Evolutionary conservation across 2,329 filamentous ascomycete genomes (phyloP).

Genomic region (Cercospora sesami): DNA sequence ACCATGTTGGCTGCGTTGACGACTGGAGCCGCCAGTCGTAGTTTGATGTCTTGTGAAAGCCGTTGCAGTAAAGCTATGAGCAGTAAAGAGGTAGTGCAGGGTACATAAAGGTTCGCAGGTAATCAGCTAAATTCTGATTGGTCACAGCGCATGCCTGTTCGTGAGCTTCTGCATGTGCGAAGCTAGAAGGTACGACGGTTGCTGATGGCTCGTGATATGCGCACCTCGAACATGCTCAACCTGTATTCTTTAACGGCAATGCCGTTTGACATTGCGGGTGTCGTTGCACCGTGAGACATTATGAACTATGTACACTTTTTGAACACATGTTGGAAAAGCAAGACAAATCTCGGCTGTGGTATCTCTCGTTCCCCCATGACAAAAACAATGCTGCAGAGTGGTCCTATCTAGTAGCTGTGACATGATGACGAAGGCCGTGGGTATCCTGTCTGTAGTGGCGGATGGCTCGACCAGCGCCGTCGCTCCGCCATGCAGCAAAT

Average conservation of each 20-base stretch:
- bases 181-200: neutral
- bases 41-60: neutral
- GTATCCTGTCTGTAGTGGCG: neutral
- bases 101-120: neutral
- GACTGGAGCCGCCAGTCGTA: neutral
- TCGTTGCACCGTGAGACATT: slow-evolving; percentile 15
- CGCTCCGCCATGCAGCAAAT: neutral
- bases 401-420: neutral
- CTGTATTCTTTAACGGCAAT: neutral
- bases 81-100: neutral
- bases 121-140: neutral
- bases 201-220: neutral
- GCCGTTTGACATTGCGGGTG: neutral
- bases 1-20: slow-evolving; percentile 4
- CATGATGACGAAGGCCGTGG: neutral
- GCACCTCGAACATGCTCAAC: neutral
- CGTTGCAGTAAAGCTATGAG: neutral
- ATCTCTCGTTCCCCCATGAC: slow-evolving; percentile 12
- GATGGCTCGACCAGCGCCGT: neutral
- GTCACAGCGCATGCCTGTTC: neutral
- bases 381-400: neutral
- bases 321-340: neutral
- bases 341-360: slow-evolving; percentile 8
- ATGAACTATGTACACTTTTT: slow-evolving; percentile 13
- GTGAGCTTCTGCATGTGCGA: neutral